These are phyloP conservation scores for Globisporangium nunn DNA, from an alignment of 352 stramenopile species.

Conservation along the genomic window DNA sequence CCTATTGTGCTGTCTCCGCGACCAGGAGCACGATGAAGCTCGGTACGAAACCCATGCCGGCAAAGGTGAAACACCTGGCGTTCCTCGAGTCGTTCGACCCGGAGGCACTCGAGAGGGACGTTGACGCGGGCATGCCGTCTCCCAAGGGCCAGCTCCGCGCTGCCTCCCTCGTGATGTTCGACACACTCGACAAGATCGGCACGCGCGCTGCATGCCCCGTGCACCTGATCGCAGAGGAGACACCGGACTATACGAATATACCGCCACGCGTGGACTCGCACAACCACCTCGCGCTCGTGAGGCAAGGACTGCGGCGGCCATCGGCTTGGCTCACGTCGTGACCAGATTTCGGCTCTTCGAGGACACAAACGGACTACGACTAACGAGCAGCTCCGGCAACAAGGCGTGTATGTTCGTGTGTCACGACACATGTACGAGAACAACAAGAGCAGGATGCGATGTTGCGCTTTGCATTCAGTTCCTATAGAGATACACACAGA, in stretches of 20 bases:
- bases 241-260: constrained; percentile 48
- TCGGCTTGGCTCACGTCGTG: constrained; percentile 42
- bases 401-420: neutral
- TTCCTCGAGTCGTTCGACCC: constrained; percentile 30
- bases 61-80: constrained; percentile 36
- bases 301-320: constrained; percentile 36
- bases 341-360: neutral
- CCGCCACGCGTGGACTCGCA: constrained; percentile 49
- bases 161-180: constrained; percentile 49
- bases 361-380: no score
- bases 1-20: neutral
- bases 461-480: neutral
- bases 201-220: constrained; percentile 62
- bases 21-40: constrained; percentile 70
- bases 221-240: constrained; percentile 50
- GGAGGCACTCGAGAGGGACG: constrained; percentile 21
- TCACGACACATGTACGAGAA: neutral
- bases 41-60: constrained; percentile 42
- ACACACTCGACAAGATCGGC: constrained; percentile 71
- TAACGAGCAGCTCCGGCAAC: neutral
- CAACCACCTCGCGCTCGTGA: constrained; percentile 44
- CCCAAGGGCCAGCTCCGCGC: constrained; percentile 41
- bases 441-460: neutral
- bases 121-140: constrained; percentile 42
- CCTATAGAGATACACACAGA: constrained; percentile 2